These are phyloP conservation scores for Phytophthora pluvialis DNA, from an alignment of 352 stramenopile species.

Conservation along the genomic window DNA sequence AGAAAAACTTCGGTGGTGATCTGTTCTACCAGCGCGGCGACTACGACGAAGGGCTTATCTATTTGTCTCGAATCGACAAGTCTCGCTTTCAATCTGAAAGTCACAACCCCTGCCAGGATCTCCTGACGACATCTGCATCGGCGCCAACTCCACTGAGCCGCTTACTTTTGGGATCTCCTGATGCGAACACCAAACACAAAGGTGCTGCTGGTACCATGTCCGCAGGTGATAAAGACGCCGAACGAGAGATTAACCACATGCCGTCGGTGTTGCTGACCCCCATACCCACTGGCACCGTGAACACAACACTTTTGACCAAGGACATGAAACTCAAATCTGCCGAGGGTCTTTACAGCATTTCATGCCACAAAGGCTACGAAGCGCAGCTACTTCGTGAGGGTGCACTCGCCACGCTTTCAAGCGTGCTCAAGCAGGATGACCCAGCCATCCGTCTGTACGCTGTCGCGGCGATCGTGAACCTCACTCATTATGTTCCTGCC, in stretches of 20 bases:
- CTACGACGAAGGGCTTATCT: constrained; percentile 88
- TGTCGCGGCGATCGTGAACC: constrained; percentile 79
- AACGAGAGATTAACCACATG: constrained; percentile 37
- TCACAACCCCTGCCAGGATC: constrained; percentile 60
- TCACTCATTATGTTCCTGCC: constrained; percentile 45
- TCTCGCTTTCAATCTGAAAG: constrained; percentile 64
- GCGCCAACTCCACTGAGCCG: constrained; percentile 54
- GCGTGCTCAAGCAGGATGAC: constrained; percentile 79
- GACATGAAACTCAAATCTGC: constrained; percentile 83
- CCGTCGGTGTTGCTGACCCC: constrained; percentile 20
- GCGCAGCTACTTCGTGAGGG: constrained; percentile 73
- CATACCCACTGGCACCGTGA: constrained; percentile 20
- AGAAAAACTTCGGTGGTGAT: constrained; percentile 67
- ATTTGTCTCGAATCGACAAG: constrained; percentile 83
- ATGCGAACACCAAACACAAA: constrained; percentile 31
- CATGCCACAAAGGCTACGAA: constrained; percentile 78
- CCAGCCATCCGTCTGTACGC: constrained; percentile 65
- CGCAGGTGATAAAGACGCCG: constrained; percentile 25
- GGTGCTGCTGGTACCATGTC: background rate
- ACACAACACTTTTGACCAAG: constrained; percentile 44
- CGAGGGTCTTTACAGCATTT: constrained; percentile 84
- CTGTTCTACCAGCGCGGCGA: constrained; percentile 87
- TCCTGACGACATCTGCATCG: constrained; percentile 51
- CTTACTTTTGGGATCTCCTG: constrained; percentile 40
- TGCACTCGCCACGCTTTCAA: constrained; percentile 60